Evolutionary conservation across 805 yeast genomes (phyloP).

Genomic region (Ogataea sp.): DNA sequence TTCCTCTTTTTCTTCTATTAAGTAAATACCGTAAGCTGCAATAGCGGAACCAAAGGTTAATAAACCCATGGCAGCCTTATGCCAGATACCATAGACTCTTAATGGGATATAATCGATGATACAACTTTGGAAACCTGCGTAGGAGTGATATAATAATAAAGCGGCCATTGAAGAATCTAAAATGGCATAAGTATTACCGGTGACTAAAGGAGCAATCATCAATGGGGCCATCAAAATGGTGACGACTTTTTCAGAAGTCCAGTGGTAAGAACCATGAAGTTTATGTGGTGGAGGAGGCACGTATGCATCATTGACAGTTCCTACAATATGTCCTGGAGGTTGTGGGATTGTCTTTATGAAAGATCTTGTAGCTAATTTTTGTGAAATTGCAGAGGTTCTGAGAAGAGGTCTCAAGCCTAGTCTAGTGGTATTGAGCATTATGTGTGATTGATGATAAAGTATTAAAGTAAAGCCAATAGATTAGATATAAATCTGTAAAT

Average conservation of each 20-base stretch:
- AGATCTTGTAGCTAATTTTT: background rate
- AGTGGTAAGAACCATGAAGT: slow-evolving; percentile 80
- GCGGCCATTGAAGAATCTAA: slow-evolving; percentile 67
- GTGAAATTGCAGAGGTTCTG: background rate
- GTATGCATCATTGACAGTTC: slow-evolving; percentile 90
- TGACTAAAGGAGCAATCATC: slow-evolving; percentile 62
- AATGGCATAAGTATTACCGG: slow-evolving; percentile 64
- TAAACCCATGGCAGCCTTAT: slow-evolving; percentile 57
- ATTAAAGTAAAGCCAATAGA: too few species aligned
- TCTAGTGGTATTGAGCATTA: background rate
- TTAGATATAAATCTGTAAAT: too few species aligned
- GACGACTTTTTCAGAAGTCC: slow-evolving; percentile 80
- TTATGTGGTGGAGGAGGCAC: slow-evolving; percentile 53
- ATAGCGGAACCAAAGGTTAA: slow-evolving; percentile 66
- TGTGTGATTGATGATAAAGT: too few species aligned
- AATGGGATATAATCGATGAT: slow-evolving; percentile 87
- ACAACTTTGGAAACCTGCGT: slow-evolving; percentile 84
- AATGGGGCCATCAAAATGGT: slow-evolving; percentile 72
- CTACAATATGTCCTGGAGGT: slow-evolving; percentile 85
- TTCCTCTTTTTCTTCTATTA: slow-evolving; percentile 68
- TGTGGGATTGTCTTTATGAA: slow-evolving; percentile 35
- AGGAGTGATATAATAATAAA: slow-evolving; percentile 66
- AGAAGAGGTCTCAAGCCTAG: background rate
- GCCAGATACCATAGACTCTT: slow-evolving; percentile 76
- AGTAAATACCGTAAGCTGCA: slow-evolving; percentile 73